Evolutionary conservation across 2,329 filamentous ascomycete genomes (phyloP), one percentile per base, ranked within the genome.

Genomic region (Fusarium aywerte): DNA sequence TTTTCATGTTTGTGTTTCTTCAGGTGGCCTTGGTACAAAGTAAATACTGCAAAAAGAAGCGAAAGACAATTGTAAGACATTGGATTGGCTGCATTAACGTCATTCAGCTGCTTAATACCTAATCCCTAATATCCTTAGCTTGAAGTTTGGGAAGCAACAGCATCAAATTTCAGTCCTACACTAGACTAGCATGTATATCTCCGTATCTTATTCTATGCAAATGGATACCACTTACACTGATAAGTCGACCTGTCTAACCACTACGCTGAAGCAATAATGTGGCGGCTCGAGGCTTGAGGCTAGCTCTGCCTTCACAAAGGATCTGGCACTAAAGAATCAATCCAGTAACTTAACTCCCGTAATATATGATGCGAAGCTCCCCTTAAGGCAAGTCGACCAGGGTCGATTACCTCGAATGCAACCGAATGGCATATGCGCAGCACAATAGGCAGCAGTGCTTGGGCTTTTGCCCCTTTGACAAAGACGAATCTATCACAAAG

Each of bases 31-130:
- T n/a, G n/a, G 25, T 12, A 29, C 18, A 12, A 25, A n/a, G 20
- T 27, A n/a, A 8, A 8, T 35, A 7, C 21, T 35, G n/a, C 11
- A 48, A 15, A 27, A 15, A 15, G 6, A 15, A 18, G 18, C 2
- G 32, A 35, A 25, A 32, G 23, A 38, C 23, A 38, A n/a, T 21
- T 29, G 13, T 58, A 32, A 58, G 56, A 58, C 40, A 58, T 58
- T 23, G 27, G 21, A 40, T 15, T 58, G 29, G 21, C 20, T 49
- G 33, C n/a, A 33, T 59, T 49, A 48, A 47, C 29, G 40, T 33
- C 51, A 35, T 57, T 58, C 18, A 58, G 45, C 23, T 18, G 16
- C 23, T 18, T 11, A 42, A 25, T 40, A 18, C 16, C 13, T 39
- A 39, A 4, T 11, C 27, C 27, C 5, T 27, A 27, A 27, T 27